Evolutionary conservation across 805 yeast genomes (phyloP), one percentile per base, ranked within the genome.

Genomic region (Wickerhamomyces xylosicus): DNA sequence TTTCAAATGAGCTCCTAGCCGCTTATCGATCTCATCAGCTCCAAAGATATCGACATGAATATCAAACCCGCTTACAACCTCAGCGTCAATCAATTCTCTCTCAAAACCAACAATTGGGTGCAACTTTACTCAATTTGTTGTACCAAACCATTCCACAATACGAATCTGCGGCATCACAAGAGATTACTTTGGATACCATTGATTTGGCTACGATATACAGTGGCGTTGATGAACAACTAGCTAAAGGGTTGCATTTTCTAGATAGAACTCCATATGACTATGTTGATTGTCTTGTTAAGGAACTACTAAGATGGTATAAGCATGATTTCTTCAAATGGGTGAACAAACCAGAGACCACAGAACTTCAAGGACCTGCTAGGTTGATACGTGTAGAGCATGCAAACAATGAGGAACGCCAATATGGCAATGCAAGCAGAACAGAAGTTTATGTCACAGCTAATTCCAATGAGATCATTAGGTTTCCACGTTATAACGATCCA

Each of bases 301-400:
- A 73, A 43, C 53, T 79, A 25, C 58, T 82, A 13, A 58, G 66
- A 35, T 82, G 85, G 79, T 90, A 80, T 63, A 86, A 85, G 48
- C 64, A 77, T 31, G 79, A 74, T 32, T 87, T 85, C 62, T 90
- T 90, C 62, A 64, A 60, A 20, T 90, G 97, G 97, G 78, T 85
- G 8, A 81, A 82, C 49, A 68, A 69, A 29, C 86, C 92, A 0
- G 54, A 63, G 10, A 85, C 95, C 47, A 37, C 37, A 0, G 83
- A 95, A 55, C 67, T 64, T 0, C 58, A 59, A 18, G 53, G 53
- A 2, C 54, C 58, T 16, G 64, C 69, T 21, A 65, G 42, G 3
- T 44, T 55, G 0, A 39, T 58, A 0, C 74, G 77, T 0, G 54
- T 60, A 0, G 57, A 58, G 1, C 49, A 60, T 2, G 77, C 86